Base-by-base conservation (phyloP, 352 stramenopile species). In the Pythium apleroticum region DNA sequence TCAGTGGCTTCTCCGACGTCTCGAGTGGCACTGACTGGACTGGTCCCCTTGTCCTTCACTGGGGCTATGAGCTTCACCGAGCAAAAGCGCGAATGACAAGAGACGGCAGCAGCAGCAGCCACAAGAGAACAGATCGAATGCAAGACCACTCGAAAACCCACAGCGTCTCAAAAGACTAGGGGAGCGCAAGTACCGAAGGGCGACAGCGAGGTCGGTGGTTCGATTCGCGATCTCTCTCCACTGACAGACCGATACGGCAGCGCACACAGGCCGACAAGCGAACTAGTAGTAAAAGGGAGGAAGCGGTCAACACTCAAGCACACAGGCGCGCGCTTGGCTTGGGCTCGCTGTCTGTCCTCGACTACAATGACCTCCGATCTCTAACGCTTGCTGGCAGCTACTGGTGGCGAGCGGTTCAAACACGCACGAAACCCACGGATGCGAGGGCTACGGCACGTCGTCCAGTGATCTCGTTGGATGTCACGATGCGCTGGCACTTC, bases 21-120 rank as follows among this genome's bases (percentile, higher is more conserved):
- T 46, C 57, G 27, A 46, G 50, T 52, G 12, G 39, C 50, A 37
- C 50, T 59, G 48, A 54, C 48, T 33, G 48, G 33, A 35, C 37
- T 43, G 48, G 25, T 45, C 45, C 17, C 17, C 52, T 35, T 55
- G 31, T 14, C 20, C 4, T 19, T 15, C n/a, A 46, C 22, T 48
- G 52, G 28, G 20, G 28, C 52, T 59, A 30, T 59, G 52, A 49
- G 30, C 33, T 59, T 59, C 52, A 49, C 52, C 20, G 15, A 43
- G 63, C 63, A 53, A 64, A 69, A 69, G 48, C 56, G 31, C 63
- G 22, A 69, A 65, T 69, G 63, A 60, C 60, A 24, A 52, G 11
- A 45, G 24, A 37, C 19, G 5, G 6, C 50, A 52, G 45, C 20
- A 17, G n/a, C 45, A 52, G 45, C 20, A 30, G n/a, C 45, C 20